Conservation (phyloP, 441 rosid genomes). For the Erysimum cheiri region DNA sequence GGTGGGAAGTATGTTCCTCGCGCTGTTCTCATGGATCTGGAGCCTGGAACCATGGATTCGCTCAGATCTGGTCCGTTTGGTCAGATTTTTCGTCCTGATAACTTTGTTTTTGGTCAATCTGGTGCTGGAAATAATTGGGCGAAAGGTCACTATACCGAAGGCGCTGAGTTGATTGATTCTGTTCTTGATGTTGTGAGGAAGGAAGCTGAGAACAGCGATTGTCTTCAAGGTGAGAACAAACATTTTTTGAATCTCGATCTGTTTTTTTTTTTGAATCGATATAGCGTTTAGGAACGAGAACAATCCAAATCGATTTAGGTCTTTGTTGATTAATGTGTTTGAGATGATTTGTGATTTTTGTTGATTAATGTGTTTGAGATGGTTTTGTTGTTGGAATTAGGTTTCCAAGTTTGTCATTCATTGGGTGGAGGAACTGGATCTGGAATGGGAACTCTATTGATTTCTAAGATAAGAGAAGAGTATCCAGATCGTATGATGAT, state of each 20-base stretch:
- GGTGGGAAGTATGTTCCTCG: constrained; percentile 69
- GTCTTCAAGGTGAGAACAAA: constrained; percentile 43
- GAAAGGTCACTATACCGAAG: constrained; percentile 47
- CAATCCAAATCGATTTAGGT: background rate
- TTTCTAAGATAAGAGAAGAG: constrained; percentile 66
- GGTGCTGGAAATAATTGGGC: constrained; percentile 87
- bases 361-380: too few species aligned
- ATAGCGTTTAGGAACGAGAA: background rate
- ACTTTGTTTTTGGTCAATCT: constrained; percentile 70
- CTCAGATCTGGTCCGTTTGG: constrained; percentile 63
- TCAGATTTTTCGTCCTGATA: constrained; percentile 72
- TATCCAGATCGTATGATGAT: constrained; percentile 75
- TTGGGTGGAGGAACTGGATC: constrained; percentile 98
- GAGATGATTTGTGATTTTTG: constrained; percentile 1
- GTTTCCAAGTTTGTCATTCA: constrained; percentile 95
- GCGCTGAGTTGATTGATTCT: constrained; percentile 45
- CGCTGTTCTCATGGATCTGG: constrained; percentile 78
- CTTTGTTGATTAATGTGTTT: constrained; percentile 6
- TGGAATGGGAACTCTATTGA: constrained; percentile 91
- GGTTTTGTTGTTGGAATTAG: constrained; percentile 33
- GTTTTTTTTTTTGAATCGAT: constrained; percentile 1
- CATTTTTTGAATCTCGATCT: background rate
- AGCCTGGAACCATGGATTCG: constrained; percentile 77
- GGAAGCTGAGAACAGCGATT: constrained; percentile 48
- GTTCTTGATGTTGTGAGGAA: constrained; percentile 47